A percentile compares a stretch with the other conserved stretches of the same genome.
phyloP scores from a whole-genome alignment of 2,329 filamentous ascomycete genomes.

The Fulvia fulva region DNA sequence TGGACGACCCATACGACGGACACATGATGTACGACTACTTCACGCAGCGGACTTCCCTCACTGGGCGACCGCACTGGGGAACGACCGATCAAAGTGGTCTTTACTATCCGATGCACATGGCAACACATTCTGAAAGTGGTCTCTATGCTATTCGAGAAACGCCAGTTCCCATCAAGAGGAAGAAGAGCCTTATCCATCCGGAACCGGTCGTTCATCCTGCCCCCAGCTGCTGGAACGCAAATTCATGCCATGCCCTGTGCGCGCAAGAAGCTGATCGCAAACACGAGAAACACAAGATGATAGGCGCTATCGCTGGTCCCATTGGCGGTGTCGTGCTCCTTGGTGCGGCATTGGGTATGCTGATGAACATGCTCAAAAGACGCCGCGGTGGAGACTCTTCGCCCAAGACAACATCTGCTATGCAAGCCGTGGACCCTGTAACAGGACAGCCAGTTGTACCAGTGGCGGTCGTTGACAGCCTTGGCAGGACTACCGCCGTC shows the following conservation, averaged over 20 bases:
- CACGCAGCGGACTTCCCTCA: slow-evolving; percentile 9
- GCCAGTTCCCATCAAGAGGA: not conserved
- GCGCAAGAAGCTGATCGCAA: not conserved
- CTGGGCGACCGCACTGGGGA: slow-evolving; percentile 7
- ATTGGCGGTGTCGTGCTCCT: not conserved
- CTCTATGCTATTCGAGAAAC: not conserved
- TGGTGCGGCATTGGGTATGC: not conserved
- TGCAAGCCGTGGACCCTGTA: not conserved
- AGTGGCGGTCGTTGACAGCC: not conserved
- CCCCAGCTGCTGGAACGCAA: not conserved
- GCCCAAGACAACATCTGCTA: not conserved
- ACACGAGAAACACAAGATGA: not conserved
- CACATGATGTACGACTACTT: slow-evolving; percentile 1
- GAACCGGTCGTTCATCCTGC: not conserved
- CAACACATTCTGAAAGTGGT: not conserved
- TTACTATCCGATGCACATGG: not conserved
- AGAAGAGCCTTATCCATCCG: not conserved
- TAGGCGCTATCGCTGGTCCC: not conserved
- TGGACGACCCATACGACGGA: slow-evolving; percentile 4
- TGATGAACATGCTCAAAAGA: not conserved
- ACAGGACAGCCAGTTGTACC: not conserved
- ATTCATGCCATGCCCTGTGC: not conserved
- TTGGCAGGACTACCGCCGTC: not conserved
- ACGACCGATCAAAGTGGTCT: not conserved
- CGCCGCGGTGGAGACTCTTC: not conserved